Base-by-base conservation (phyloP, 805 yeast species). In the Candida piceae region DNA sequence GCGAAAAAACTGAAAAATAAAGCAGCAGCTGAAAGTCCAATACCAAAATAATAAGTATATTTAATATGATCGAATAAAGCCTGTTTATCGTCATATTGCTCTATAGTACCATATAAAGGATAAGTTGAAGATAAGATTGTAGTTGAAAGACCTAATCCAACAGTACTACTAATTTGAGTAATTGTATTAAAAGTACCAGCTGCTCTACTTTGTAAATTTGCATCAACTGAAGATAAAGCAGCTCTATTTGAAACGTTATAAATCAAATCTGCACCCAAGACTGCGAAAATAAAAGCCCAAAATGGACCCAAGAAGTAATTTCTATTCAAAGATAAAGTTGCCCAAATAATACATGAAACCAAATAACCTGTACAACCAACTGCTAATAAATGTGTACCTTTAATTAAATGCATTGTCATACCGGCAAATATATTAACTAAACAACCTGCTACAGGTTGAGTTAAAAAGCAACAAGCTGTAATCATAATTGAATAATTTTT, bases 141-240 rank as follows among this genome's bases (percentile, higher is more conserved):
- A 13, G 67, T 52, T 1, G 69, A 54, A 2, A 69, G 44, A 17
- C 72, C 69, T 5, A 70, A 50, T 0, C 73, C 73, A 5, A 71
- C 54, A 4, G 72, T 53, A 1, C 65, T 56, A 28, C 70, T 54
- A 20, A 72, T 40, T 38, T 69, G 73, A 19, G 60, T 44, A 25
- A 64, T 52, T 1, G 75, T 71, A 42, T 68, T 71, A 44, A 71
- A 70, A 4, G 70, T 57, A 12, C 76, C 75, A 4, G 72, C 72
- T 4, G 75, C 76, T 11, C 71, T 49, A 32, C 70, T 62, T 40
- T 70, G 75, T 16, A 65, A 48, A 12, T 51, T 38, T 25, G 49
- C 48, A 18, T 63, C 57, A 11, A 72, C 73, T 1, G 72, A 56
- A 5, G 66, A 58, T 28, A 70, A 49, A 1, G 72, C 56, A 25